A percentile compares a stretch with the other conserved stretches of the same genome.
Evolutionary conservation across 371 early-diverging fungal genomes (phyloP).

Genomic region (Dentiscutata heterogama): DNA sequence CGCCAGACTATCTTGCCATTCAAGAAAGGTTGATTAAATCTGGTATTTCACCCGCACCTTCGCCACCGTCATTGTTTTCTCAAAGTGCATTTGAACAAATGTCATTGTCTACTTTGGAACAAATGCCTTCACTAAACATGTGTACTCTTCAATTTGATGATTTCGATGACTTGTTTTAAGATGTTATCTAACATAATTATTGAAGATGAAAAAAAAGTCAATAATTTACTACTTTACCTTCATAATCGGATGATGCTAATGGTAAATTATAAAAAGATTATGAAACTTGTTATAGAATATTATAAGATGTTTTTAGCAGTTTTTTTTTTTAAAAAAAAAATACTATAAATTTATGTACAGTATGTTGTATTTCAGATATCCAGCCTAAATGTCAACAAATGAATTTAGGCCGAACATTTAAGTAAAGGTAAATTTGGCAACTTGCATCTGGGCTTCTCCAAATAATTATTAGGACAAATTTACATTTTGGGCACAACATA

Average conservation of each 20-base stretch:
- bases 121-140: background rate
- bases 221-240: background rate
- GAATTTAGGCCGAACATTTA: too few species aligned
- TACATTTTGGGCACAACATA: too few species aligned
- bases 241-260: too few species aligned
- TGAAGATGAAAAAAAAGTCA: background rate
- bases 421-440: too few species aligned
- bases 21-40: background rate
- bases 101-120: background rate
- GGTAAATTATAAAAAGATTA: too few species aligned
- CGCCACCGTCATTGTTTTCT: constrained; percentile 7
- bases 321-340: background rate
- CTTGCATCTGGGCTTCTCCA: too few species aligned
- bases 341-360: background rate
- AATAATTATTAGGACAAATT: too few species aligned
- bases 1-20: too few species aligned
- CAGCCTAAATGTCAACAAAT: too few species aligned
- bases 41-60: constrained; percentile 5
- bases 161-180: background rate
- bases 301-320: background rate
- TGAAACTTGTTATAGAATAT: too few species aligned
- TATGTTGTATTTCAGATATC: too few species aligned
- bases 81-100: background rate
- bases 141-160: constrained; percentile 3
- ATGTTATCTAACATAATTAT: background rate